phyloP scores from a whole-genome alignment of 768 basidiomycete genomes.

The Suillus subluteus region DNA sequence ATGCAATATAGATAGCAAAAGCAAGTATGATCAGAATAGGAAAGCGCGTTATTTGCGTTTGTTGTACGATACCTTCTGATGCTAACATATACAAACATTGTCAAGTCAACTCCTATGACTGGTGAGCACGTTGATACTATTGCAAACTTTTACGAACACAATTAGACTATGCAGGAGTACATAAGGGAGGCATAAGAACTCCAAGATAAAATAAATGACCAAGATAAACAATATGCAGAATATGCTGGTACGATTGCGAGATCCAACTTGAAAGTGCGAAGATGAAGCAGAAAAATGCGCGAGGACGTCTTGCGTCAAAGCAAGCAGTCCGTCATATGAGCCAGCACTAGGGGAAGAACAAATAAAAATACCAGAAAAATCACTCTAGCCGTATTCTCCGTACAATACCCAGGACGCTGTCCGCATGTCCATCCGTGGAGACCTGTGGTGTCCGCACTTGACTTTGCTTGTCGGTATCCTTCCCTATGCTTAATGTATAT shows the following conservation, averaged over 20 bases:
- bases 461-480: slow-evolving; percentile 7
- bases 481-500: slow-evolving; percentile 7
- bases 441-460: neutral
- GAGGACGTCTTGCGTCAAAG: slow-evolving; percentile 26
- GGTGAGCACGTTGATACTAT: slow-evolving; percentile 18
- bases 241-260: slow-evolving; percentile 36
- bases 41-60: slow-evolving; percentile 4
- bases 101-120: neutral
- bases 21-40: neutral
- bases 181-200: slow-evolving; percentile 31
- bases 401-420: slow-evolving; percentile 15
- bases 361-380: slow-evolving; percentile 33
- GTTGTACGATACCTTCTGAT: slow-evolving; percentile 14
- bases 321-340: slow-evolving; percentile 31
- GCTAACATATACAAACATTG: slow-evolving; percentile 20
- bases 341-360: slow-evolving; percentile 21
- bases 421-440: slow-evolving; percentile 9
- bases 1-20: neutral
- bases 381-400: slow-evolving; percentile 31
- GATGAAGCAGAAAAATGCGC: slow-evolving; percentile 12
- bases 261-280: slow-evolving; percentile 34
- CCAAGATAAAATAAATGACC: slow-evolving; percentile 42
- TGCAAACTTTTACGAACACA: slow-evolving; percentile 13
- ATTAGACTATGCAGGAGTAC: slow-evolving; percentile 21
- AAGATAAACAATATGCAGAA: slow-evolving; percentile 40